A percentile compares a stretch with the other conserved stretches of the same genome.
phyloP scores from a whole-genome alignment of 805 yeast species.

The Myxozyma neglecta region DNA sequence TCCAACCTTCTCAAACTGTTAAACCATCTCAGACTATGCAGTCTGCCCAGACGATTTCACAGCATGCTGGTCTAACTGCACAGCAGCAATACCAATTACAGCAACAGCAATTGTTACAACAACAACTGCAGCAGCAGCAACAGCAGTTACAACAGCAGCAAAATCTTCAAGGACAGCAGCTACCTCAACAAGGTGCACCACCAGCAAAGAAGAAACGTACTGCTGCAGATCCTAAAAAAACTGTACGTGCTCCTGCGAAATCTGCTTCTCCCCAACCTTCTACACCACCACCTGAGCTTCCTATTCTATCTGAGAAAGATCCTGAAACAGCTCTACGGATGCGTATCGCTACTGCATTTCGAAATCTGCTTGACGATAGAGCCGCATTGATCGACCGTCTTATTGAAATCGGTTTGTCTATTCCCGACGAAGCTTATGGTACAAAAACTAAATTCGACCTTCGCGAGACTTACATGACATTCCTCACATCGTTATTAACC shows the following conservation, averaged over 20 bases:
- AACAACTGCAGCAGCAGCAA: neutral
- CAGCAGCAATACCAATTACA: neutral
- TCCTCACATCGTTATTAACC: slow-evolving; percentile 12
- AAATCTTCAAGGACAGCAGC: neutral
- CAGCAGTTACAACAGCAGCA: neutral
- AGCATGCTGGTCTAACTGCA: neutral
- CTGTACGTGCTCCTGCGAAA: neutral
- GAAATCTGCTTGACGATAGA: slow-evolving; percentile 11
- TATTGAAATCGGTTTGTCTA: slow-evolving; percentile 23
- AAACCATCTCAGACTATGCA: too few relatives aligned
- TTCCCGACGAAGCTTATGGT: slow-evolving; percentile 33
- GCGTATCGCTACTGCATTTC: slow-evolving; percentile 29
- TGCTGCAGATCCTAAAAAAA: neutral
- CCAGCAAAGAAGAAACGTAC: slow-evolving; percentile 6
- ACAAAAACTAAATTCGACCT: slow-evolving; percentile 22
- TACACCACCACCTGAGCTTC: slow-evolving; percentile 16
- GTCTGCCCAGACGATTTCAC: neutral
- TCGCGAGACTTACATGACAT: slow-evolving; percentile 25
- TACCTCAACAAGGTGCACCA: neutral
- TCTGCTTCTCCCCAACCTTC: slow-evolving; percentile 6
- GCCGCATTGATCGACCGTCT: slow-evolving; percentile 21
- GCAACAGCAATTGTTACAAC: neutral
- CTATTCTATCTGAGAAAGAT: slow-evolving; percentile 26
- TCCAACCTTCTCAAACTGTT: too few relatives aligned
- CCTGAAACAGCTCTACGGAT: slow-evolving; percentile 25